Percentiles rank a stretch among this genome's conserved stretches.
Evolutionary conservation across 768 basidiomycete genomes (phyloP).

Genomic region (Lentinula lateritia): DNA sequence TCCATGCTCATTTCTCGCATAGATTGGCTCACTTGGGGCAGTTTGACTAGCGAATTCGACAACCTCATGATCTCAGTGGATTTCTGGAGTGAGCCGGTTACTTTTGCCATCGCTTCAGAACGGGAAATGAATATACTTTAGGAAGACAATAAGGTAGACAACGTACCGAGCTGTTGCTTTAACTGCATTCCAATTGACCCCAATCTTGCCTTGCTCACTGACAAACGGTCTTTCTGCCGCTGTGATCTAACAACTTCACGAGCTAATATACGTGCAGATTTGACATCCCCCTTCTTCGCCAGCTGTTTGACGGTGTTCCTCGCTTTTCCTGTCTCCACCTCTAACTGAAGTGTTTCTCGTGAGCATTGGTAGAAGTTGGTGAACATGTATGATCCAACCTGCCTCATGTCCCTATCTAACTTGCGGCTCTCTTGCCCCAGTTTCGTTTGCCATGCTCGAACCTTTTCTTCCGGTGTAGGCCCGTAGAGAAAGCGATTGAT

Average conservation of each 20-base stretch:
- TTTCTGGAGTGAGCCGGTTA: conserved; percentile 96
- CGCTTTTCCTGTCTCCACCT: conserved; percentile 76
- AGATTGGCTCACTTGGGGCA: conserved; percentile 86
- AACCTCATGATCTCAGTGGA: conserved; percentile 99
- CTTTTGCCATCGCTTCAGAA: conserved; percentile 82
- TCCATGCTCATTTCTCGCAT: conserved; percentile 99
- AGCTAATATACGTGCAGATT: conserved; percentile 89
- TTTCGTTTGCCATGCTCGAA: conserved; percentile 87
- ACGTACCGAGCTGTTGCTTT: conserved; percentile 85
- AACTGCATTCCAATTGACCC: conserved; percentile 89
- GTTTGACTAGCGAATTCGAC: conserved; percentile 85
- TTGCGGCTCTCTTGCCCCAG: conserved; percentile 76
- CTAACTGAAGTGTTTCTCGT: conserved; percentile 48
- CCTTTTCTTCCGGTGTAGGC: conserved; percentile 91
- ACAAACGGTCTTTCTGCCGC: conserved; percentile 90
- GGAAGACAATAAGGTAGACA: not conserved
- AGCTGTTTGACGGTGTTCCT: conserved; percentile 81
- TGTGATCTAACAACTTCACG: conserved; percentile 91
- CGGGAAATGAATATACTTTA: conserved; percentile 1
- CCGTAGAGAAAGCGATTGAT: conserved; percentile 95
- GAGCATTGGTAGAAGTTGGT: conserved; percentile 11
- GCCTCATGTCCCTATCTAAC: conserved; percentile 91
- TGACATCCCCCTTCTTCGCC: conserved; percentile 86
- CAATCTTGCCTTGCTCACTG: conserved; percentile 88
- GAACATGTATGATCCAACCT: conserved; percentile 50